Conservation (phyloP, 495 filamentous ascomycete genomes). For the Hypoxylon rickii region DNA sequence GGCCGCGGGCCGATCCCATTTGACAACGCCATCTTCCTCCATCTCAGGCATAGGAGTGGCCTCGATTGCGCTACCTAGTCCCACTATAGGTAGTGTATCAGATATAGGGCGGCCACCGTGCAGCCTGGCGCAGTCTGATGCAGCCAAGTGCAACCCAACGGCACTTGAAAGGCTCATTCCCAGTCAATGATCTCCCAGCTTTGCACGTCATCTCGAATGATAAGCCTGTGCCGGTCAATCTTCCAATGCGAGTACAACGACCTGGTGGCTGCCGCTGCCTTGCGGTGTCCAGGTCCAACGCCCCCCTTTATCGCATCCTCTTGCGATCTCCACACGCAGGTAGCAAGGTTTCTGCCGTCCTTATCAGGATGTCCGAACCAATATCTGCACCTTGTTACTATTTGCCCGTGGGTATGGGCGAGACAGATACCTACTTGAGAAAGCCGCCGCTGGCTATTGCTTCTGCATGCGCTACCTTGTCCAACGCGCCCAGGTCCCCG, state of each 20-base stretch:
- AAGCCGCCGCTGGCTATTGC: constrained; percentile 79
- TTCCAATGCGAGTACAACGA: constrained; percentile 61
- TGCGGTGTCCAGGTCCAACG: constrained; percentile 60
- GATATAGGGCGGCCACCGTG: too few species aligned
- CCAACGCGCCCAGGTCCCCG: constrained; percentile 66
- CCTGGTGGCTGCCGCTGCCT: constrained; percentile 54
- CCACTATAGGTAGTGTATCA: too few species aligned
- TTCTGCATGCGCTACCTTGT: constrained; percentile 76
- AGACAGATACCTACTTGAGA: constrained; percentile 63
- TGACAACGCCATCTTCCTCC: constrained; percentile 29
- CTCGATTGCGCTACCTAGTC: too few species aligned
- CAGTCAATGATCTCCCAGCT: constrained; percentile 66
- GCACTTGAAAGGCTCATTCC: constrained; percentile 39
- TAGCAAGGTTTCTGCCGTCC: constrained; percentile 70
- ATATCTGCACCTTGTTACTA: constrained; percentile 56
- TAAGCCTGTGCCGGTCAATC: constrained; percentile 67
- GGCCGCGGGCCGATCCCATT: constrained; percentile 32
- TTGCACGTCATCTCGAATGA: constrained; percentile 58
- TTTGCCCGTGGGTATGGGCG: constrained; percentile 16
- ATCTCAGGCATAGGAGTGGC: constrained; percentile 32
- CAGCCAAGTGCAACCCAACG: constrained; percentile 34
- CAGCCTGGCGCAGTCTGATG: constrained; percentile 21
- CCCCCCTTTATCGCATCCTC: constrained; percentile 73
- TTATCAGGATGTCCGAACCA: constrained; percentile 77
- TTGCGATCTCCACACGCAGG: constrained; percentile 74